A percentile compares a stretch with the other conserved stretches of the same genome.
Conservation (phyloP, 2,329 filamentous ascomycete genomes). For the Aspergillus piperis region DNA sequence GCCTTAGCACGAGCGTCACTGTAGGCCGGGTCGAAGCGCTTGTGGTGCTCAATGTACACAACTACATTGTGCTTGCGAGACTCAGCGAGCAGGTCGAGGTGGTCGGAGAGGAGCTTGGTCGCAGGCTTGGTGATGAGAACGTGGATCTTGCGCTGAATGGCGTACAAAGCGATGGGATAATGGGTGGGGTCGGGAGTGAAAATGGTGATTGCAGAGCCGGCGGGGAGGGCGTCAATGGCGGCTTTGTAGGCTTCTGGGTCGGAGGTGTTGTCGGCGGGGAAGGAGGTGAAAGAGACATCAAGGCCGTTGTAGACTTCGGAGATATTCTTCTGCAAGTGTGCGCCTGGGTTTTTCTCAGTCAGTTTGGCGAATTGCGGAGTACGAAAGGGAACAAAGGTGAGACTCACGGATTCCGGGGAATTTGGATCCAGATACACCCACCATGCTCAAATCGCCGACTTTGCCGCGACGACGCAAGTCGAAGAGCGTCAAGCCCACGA, state of each 20-base stretch:
- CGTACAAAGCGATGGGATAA: constrained; percentile 67
- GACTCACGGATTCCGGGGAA: constrained; percentile 82
- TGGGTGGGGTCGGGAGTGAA: constrained; percentile 56
- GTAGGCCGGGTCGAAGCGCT: constrained; percentile 92
- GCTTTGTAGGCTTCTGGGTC: constrained; percentile 19
- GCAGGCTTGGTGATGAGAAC: constrained; percentile 57
- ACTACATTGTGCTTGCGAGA: constrained; percentile 16
- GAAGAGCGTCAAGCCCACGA: constrained; percentile 86
- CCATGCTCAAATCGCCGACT: constrained; percentile 84
- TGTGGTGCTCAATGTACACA: constrained; percentile 65
- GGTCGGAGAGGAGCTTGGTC: constrained; percentile 13
- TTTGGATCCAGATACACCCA: constrained; percentile 83
- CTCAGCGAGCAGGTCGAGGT: constrained; percentile 12
- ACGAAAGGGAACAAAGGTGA: constrained; percentile 17
- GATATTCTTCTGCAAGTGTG: constrained; percentile 87
- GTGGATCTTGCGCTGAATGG: constrained; percentile 83
- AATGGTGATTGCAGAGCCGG: constrained; percentile 18
- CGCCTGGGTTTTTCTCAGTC: constrained; percentile 51
- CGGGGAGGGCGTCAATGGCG: constrained; percentile 17
- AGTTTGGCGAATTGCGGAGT: constrained; percentile 5
- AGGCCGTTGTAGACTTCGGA: constrained; percentile 82
- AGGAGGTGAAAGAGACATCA: constrained; percentile 83
- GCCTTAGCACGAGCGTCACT: constrained; percentile 80
- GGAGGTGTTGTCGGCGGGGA: constrained; percentile 68
- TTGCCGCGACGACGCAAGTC: constrained; percentile 86